phyloP scores from a whole-genome alignment of 768 basidiomycete species.

The Dentipellis sp. region DNA sequence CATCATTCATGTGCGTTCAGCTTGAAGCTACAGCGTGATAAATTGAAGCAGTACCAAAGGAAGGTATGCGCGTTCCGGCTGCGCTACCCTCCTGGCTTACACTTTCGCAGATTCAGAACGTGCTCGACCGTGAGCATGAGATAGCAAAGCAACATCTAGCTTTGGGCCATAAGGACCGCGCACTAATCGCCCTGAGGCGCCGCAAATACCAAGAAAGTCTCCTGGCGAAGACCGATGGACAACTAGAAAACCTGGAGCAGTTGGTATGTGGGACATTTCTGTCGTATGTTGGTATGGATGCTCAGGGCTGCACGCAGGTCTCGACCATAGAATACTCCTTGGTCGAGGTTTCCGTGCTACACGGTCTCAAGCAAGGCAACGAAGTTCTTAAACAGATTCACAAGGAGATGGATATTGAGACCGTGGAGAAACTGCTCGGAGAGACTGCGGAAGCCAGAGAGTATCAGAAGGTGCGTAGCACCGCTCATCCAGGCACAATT shows the following conservation, averaged over 20 bases:
- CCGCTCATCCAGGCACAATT: neutral
- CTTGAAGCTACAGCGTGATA: constrained; percentile 93
- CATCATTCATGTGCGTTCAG: constrained; percentile 28
- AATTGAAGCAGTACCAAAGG: constrained; percentile 91
- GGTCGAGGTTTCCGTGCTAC: constrained; percentile 85
- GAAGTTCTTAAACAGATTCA: constrained; percentile 91
- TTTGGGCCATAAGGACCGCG: constrained; percentile 78
- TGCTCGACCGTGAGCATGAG: constrained; percentile 81
- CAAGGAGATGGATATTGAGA: constrained; percentile 85
- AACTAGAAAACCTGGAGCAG: constrained; percentile 83
- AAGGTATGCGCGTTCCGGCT: constrained; percentile 40
- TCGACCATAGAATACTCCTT: constrained; percentile 95
- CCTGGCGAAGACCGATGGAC: constrained; percentile 79
- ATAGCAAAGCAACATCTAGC: constrained; percentile 81
- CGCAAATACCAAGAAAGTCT: constrained; percentile 92
- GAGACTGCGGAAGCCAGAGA: constrained; percentile 89
- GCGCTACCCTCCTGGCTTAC: neutral
- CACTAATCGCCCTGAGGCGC: constrained; percentile 77
- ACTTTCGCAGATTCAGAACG: constrained; percentile 60
- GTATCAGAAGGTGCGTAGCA: constrained; percentile 66
- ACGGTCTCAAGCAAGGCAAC: constrained; percentile 89
- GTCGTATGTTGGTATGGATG: neutral
- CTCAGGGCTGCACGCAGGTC: constrained; percentile 42
- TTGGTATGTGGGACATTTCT: constrained; percentile 42
- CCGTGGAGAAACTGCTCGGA: constrained; percentile 88